Conservation (phyloP, 2,329 filamentous ascomycete genomes). For the Penicillium aurantiogriseum region DNA sequence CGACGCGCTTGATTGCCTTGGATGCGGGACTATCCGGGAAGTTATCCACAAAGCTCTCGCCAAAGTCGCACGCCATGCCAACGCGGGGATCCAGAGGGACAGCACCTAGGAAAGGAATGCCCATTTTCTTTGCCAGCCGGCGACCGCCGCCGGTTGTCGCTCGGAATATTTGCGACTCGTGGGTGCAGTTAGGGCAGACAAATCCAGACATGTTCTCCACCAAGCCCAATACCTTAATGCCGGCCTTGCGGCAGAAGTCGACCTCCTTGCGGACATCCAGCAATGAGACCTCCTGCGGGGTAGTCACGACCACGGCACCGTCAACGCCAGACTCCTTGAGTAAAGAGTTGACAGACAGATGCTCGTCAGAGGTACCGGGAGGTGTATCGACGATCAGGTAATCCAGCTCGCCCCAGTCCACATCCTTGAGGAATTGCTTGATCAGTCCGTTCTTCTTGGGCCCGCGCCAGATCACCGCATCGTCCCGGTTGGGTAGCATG, state of each 20-base stretch:
- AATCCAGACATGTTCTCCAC: constrained; percentile 99
- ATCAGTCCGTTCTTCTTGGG: constrained; percentile 99
- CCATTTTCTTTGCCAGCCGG: constrained; percentile 78
- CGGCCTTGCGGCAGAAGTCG: constrained; percentile 94
- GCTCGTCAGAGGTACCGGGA: constrained; percentile 92
- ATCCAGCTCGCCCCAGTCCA: constrained; percentile 95
- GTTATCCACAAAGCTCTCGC: constrained; percentile 93
- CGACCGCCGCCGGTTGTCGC: constrained; percentile 86
- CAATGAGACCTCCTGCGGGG: constrained; percentile 88
- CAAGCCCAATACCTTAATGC: constrained; percentile 80
- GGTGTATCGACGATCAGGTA: constrained; percentile 93
- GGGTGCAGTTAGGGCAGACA: constrained; percentile 87
- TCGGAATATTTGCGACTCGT: constrained; percentile 78
- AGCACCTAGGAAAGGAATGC: constrained; percentile 81
- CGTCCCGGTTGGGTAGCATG: constrained; percentile 90
- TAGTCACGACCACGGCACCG: constrained; percentile 89
- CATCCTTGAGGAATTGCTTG: constrained; percentile 96
- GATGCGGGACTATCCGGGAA: constrained; percentile 93
- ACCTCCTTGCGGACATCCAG: constrained; percentile 96
- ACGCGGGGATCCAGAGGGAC: constrained; percentile 92
- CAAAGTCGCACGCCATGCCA: constrained; percentile 94
- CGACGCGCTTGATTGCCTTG: constrained; percentile 74
- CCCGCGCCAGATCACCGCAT: constrained; percentile 95
- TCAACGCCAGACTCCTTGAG: constrained; percentile 89
- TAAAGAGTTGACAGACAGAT: constrained; percentile 88